These are phyloP conservation scores for Baorangia bicolor DNA, from an alignment of 768 basidiomycete species.

Conservation along the genomic window DNA sequence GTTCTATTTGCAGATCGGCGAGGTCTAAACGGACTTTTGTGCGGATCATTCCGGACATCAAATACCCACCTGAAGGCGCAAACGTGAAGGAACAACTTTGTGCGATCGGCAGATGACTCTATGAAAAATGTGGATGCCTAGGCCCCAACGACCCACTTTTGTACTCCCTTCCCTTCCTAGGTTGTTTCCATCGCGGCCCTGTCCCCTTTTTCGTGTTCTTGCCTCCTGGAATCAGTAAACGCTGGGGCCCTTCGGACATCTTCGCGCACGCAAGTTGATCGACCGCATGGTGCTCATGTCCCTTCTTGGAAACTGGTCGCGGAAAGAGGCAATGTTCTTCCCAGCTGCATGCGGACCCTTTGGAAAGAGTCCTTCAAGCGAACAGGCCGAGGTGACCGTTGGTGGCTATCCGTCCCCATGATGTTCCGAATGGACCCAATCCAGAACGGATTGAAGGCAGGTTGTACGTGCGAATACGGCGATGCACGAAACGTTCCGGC, in stretches of 20 bases:
- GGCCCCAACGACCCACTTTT: constrained; percentile 5
- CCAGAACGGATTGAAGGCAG: constrained; percentile 2
- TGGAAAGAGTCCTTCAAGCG: neutral
- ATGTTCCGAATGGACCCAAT: too few relatives aligned
- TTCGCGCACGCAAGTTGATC: constrained; percentile 7
- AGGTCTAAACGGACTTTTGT: constrained; percentile 15
- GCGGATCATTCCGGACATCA: constrained; percentile 31
- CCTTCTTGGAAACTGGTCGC: neutral
- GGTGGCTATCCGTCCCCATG: neutral
- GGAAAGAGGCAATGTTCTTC: constrained; percentile 7
- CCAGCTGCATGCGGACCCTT: neutral
- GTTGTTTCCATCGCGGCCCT: neutral
- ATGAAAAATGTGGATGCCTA: neutral
- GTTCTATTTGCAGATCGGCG: constrained; percentile 23
- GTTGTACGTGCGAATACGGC: neutral
- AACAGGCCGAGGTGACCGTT: neutral
- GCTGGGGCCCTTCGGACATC: neutral
- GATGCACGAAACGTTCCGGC: too few relatives aligned
- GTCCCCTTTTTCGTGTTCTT: neutral
- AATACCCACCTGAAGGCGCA: constrained; percentile 12
- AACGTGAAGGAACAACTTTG: constrained; percentile 12
- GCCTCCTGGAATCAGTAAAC: neutral
- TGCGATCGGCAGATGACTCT: constrained; percentile 11
- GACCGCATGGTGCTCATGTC: neutral
- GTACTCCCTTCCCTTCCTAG: neutral